Base-by-base conservation (phyloP, 116 monocot species). In the Phalaenopsis hybrid region DNA sequence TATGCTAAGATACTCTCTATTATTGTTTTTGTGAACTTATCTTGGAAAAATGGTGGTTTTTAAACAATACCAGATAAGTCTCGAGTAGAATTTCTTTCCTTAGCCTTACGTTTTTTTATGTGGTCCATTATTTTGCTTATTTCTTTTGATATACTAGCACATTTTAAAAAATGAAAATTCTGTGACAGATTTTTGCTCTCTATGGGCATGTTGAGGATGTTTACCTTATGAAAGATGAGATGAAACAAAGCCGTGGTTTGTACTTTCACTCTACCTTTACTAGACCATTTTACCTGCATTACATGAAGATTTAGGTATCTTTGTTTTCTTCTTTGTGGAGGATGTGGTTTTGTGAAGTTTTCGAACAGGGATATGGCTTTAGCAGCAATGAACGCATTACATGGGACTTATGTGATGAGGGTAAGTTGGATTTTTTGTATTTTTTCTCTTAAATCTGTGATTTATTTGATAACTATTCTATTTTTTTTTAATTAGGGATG, bases 321-420 rank as follows among this genome's bases (percentile, higher is more conserved):
- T 18, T 37, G 63, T 31, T 55, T 18, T 58, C 58, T 28, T 43
- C n/a, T 81, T 33, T 77, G 48, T 80, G 81, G 81, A 90, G 90
- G 90, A 70, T 90, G 90, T 67, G 90, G 90, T 37, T 90, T 90
- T 84, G 88, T 90, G 28, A 90, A 87, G 57, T 90, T 88, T 50
- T 69, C 90, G 57, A 86, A 82, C 48, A 84, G 86, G 79, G 90
- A 90, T 43, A 83, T 82, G 79, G 90, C 90, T 57, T n/a, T 81
- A 67, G 84, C 83, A 81, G 90, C 90, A 48, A 82, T 90, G 88
- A 86, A 79, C 59, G 88, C 84, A 61, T 77, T 90, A 34, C 84
- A 84, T 84, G 90, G 90, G 73, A 88, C 63, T 73, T 90, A 78
- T 58, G 80, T 86, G 50, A 90, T 90, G 90, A 88, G 86, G 78